Conservation (phyloP, 2,329 filamentous ascomycete species). For the Ophiostoma triangulosporum region DNA sequence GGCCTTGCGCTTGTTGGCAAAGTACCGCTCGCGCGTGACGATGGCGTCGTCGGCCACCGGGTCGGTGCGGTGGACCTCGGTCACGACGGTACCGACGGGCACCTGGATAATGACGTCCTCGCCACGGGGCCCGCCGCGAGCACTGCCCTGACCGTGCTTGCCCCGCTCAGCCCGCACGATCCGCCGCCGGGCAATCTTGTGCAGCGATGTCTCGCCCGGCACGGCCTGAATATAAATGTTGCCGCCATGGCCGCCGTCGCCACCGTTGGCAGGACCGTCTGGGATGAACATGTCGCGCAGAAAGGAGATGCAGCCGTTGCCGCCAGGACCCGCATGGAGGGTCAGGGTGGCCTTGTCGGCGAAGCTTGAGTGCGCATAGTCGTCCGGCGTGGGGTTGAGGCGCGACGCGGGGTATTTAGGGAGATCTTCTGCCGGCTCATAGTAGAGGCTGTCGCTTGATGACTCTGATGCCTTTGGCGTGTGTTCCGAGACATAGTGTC, state of each 20-base stretch:
- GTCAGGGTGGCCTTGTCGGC: slow-evolving; percentile 72
- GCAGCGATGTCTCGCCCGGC: slow-evolving; percentile 78
- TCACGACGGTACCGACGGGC: slow-evolving; percentile 80
- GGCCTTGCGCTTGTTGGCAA: slow-evolving; percentile 4
- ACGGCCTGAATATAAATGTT: slow-evolving; percentile 92
- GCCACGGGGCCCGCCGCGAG: slow-evolving; percentile 62
- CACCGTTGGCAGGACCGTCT: slow-evolving; percentile 85
- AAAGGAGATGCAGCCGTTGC: slow-evolving; percentile 90
- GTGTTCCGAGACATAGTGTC: slow-evolving; percentile 4
- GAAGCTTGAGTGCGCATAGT: slow-evolving; percentile 74
- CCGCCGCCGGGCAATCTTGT: slow-evolving; percentile 72
- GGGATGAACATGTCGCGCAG: slow-evolving; percentile 79
- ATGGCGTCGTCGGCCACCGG: slow-evolving; percentile 54
- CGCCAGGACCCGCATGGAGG: slow-evolving; percentile 66
- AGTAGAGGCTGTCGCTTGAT: background rate
- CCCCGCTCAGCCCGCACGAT: slow-evolving; percentile 62
- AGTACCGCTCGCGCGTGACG: slow-evolving; percentile 14
- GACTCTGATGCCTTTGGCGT: background rate
- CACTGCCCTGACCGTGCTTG: slow-evolving; percentile 65
- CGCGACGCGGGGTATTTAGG: slow-evolving; percentile 31
- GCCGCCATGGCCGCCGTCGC: slow-evolving; percentile 83
- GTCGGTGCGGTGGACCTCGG: slow-evolving; percentile 68
- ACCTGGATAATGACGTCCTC: slow-evolving; percentile 82
- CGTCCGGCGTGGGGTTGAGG: slow-evolving; percentile 69
- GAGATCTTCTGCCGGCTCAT: slow-evolving; percentile 12